phyloP scores from a whole-genome alignment of 2,329 filamentous ascomycete species.

The Colletotrichum caudatum region DNA sequence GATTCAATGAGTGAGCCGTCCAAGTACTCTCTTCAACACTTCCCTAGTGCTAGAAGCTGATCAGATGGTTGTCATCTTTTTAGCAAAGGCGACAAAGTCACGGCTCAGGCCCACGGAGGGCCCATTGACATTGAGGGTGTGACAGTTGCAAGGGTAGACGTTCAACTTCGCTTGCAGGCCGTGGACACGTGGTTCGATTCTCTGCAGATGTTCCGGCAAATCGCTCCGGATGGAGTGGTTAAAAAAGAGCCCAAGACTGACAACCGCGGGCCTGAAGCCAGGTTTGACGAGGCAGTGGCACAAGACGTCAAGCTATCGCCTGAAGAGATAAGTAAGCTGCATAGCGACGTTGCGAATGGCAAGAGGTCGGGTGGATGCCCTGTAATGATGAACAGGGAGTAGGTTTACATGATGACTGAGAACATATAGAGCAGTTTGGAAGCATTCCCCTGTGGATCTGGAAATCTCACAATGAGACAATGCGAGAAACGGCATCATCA shows the following conservation, averaged over 20 bases:
- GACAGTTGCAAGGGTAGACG: slow-evolving; percentile 71
- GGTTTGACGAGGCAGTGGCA: slow-evolving; percentile 22
- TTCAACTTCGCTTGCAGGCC: slow-evolving; percentile 67
- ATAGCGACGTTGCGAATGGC: slow-evolving; percentile 5
- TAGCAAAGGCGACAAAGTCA: slow-evolving; percentile 73
- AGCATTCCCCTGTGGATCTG: not conserved
- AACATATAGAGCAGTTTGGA: not conserved
- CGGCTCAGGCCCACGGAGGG: slow-evolving; percentile 70
- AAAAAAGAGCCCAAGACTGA: slow-evolving; percentile 26
- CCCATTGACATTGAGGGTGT: slow-evolving; percentile 73
- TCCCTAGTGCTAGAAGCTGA: not conserved
- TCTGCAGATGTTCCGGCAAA: slow-evolving; percentile 75
- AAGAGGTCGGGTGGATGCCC: slow-evolving; percentile 22
- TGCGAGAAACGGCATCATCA: not conserved
- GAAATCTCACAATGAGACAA: not conserved
- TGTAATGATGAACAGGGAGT: slow-evolving; percentile 38
- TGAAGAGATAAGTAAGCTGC: slow-evolving; percentile 18
- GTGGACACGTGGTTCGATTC: slow-evolving; percentile 76
- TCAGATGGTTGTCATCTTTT: slow-evolving; percentile 25
- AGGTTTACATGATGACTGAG: not conserved
- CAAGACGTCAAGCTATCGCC: slow-evolving; percentile 18
- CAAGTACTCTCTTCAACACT: not conserved
- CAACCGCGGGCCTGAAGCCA: slow-evolving; percentile 24
- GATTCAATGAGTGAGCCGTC: slow-evolving; percentile 69
- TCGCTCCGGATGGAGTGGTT: slow-evolving; percentile 47